Conservation (phyloP, 2,329 filamentous ascomycete genomes). For the Fusarium domesticum region DNA sequence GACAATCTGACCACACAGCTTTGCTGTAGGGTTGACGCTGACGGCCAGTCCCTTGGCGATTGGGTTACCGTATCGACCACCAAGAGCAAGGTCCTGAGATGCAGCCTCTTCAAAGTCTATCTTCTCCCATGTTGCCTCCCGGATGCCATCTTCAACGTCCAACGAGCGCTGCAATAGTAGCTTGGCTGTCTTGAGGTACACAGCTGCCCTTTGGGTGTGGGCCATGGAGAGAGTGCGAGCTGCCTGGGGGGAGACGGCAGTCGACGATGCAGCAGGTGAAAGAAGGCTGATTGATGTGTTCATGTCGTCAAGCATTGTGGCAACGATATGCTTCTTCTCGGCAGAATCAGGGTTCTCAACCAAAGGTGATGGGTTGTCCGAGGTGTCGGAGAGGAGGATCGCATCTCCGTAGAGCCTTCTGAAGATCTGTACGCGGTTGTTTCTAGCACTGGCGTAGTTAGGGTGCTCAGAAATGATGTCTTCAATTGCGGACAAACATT, state of each 20-base stretch:
- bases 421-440: slow-evolving; percentile 70
- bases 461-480: slow-evolving; percentile 57
- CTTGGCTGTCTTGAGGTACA: slow-evolving; percentile 60
- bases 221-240: slow-evolving; percentile 66
- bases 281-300: slow-evolving; percentile 57
- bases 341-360: slow-evolving; percentile 35
- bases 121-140: slow-evolving; percentile 49
- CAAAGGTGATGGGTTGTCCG: slow-evolving; percentile 40
- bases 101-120: slow-evolving; percentile 61
- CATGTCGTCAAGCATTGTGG: slow-evolving; percentile 50
- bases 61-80: slow-evolving; percentile 63
- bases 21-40: slow-evolving; percentile 64
- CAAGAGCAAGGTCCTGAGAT: slow-evolving; percentile 60
- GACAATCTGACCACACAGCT: slow-evolving; percentile 67
- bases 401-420: slow-evolving; percentile 61
- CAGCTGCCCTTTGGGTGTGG: slow-evolving; percentile 67
- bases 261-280: slow-evolving; percentile 48
- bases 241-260: slow-evolving; percentile 60
- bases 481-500: slow-evolving; percentile 49
- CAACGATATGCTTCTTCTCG: slow-evolving; percentile 41
- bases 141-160: slow-evolving; percentile 39
- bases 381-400: slow-evolving; percentile 46
- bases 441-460: slow-evolving; percentile 67
- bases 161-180: slow-evolving; percentile 38
- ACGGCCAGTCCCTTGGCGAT: slow-evolving; percentile 63